These are phyloP conservation scores for Clonostachys byssicola DNA, from an alignment of 2,329 filamentous ascomycete genomes.

Conservation along the genomic window DNA sequence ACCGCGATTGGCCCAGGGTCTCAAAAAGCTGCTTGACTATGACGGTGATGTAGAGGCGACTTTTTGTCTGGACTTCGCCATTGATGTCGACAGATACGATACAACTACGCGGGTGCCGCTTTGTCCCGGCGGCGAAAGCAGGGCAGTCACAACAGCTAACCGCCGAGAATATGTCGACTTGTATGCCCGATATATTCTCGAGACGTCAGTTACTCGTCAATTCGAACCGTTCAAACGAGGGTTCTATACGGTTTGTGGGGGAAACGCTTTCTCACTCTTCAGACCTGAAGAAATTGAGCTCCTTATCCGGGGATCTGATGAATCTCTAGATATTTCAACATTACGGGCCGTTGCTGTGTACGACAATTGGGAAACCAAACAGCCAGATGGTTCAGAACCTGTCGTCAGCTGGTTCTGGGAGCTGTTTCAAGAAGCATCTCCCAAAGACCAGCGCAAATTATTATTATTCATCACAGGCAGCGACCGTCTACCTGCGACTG, in stretches of 20 bases:
- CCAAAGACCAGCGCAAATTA: conserved; percentile 70
- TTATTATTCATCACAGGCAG: conserved; percentile 86
- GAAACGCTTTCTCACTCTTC: conserved; percentile 83
- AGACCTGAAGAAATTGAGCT: conserved; percentile 89
- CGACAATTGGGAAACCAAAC: conserved; percentile 67
- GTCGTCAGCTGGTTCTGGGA: conserved; percentile 84
- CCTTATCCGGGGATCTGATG: conserved; percentile 79
- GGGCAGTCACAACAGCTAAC: conserved; percentile 79
- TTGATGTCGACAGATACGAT: conserved; percentile 75
- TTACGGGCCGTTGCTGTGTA: conserved; percentile 75
- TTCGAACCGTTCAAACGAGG: conserved; percentile 93
- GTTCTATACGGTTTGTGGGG: conserved; percentile 88
- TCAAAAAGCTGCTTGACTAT: conserved; percentile 74
- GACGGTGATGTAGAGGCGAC: conserved; percentile 78
- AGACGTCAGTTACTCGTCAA: conserved; percentile 72
- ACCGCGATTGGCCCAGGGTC: conserved; percentile 69
- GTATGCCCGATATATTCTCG: conserved; percentile 77
- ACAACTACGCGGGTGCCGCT: conserved; percentile 63
- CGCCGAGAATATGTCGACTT: conserved; percentile 81
- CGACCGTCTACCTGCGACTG: conserved; percentile 85
- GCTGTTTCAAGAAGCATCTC: conserved; percentile 62
- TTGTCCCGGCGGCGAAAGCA: conserved; percentile 67
- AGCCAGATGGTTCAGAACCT: conserved; percentile 51
- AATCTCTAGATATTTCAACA: conserved; percentile 72
- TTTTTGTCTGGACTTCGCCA: conserved; percentile 79